Evolutionary conservation across 2,329 filamentous ascomycete genomes (phyloP), one percentile per base, ranked within the genome.

Genomic region (Fusarium subtropicale): DNA sequence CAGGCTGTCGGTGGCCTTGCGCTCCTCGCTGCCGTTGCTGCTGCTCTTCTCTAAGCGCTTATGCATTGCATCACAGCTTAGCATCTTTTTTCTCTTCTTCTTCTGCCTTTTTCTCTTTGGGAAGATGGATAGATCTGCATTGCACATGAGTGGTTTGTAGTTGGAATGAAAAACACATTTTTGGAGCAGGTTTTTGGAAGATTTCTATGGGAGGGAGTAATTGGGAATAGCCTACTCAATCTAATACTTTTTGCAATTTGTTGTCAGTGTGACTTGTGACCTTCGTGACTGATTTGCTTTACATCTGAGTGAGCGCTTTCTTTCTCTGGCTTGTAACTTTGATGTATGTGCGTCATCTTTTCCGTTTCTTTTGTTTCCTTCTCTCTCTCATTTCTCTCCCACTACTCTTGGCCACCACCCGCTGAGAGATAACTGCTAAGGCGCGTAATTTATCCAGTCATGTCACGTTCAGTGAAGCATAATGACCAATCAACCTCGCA

Each of bases 1-100:
- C 68, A 73, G 54, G 71, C 68, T 31, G 41, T 69, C 64, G 67
- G 68, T 59, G 44, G 50, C 22, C 39, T 73, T 51, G 64, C 70
- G 20, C 36, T 69, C 41, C 54, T 73, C 11, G 71, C 70, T 52
- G 66, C 61, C 38, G 30, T 72, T 44, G 51, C 58, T 33, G 69
- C 50, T 34, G 71, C 70, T 54, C 53, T 64, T 33, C 47, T 73
- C 41, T 73, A 73, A 53, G 36, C n/a, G 18, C 16, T 22, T 15
- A 7, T 31, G 33, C 48, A 52, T 22, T 28, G 15, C 13, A 36
- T 22, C 11, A 5, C 39, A 51, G 47, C 47, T 36, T 50, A 50
- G 47, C 31, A 24, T 50, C 5, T 26, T 6, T 26, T 15, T 52
- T 46, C 13, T 36, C 45, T 36, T 47, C 24, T 31, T 56, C 20